These are phyloP conservation scores for Leucosporidium scottii DNA, from an alignment of 768 basidiomycete species.

Conservation along the genomic window DNA sequence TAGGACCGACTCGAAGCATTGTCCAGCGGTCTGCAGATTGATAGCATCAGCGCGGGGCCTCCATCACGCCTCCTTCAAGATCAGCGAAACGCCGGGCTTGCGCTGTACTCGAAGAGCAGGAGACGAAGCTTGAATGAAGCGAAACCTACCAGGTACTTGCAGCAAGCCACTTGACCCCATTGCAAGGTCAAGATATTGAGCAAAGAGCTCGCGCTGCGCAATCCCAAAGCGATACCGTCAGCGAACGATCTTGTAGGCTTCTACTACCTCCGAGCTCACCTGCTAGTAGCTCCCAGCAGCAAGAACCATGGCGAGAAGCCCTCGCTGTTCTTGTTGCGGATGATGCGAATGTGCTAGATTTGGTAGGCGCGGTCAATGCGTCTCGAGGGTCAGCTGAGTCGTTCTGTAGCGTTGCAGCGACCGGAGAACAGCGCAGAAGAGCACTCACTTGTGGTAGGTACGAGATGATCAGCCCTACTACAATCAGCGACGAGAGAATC, in stretches of 20 bases:
- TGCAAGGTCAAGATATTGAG: conserved; percentile 67
- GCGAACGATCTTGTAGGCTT: too few relatives aligned
- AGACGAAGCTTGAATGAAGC: too few relatives aligned
- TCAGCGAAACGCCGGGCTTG: neutral
- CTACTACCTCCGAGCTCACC: too few relatives aligned
- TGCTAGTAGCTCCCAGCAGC: conserved; percentile 57
- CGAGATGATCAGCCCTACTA: conserved; percentile 66
- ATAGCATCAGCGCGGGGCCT: neutral
- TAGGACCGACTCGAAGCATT: conserved; percentile 69
- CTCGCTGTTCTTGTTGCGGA: conserved; percentile 66
- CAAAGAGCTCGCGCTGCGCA: conserved; percentile 37
- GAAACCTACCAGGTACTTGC: conserved; percentile 60
- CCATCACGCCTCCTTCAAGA: neutral
- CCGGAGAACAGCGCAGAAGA: neutral
- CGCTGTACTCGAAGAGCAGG: neutral
- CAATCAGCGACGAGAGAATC: conserved; percentile 59
- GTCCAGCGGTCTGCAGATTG: conserved; percentile 53
- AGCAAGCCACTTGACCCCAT: conserved; percentile 74
- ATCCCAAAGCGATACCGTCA: too few relatives aligned
- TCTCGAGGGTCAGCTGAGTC: neutral
- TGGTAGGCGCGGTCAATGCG: neutral
- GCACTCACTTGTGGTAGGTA: conserved; percentile 68
- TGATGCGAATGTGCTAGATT: conserved; percentile 51
- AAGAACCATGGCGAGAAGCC: conserved; percentile 90
- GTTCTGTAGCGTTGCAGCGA: neutral